Base-by-base conservation (phyloP, 1,284 basidiomycete species). In the Cronartium quercuum region DNA sequence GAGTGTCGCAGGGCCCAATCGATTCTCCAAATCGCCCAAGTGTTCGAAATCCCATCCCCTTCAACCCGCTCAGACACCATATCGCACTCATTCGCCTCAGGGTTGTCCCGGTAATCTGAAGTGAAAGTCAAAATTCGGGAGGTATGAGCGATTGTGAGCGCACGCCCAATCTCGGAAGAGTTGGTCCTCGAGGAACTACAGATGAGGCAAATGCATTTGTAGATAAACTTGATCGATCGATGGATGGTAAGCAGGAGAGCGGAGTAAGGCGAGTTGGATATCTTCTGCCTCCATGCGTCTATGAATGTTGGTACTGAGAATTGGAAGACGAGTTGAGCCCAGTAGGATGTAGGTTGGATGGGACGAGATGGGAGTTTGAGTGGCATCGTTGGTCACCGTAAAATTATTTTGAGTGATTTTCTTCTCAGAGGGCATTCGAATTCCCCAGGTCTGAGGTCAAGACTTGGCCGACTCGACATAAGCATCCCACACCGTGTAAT, bases 1-100 rank as follows among this genome's bases (percentile, higher is more conserved):
- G 60, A 70, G 35, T 70, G 68, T 15, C 44, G 34, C 58, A 64
- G 40, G 40, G 44, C 61, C 68, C 68, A 63, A 42, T 60, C 40
- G 35, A 70, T 42, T 15, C 58, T 63, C 58, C 58, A 63, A 37
- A 70, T 57, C n/a, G 57, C 15, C 38, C n/a, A 70, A 47, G 37
- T 42, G 34, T 29, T 5, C 34, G 67, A 41, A 24, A 38, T 35
- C 24, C 57, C 24, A 34, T 57, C 66, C 6, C 40, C 35, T n/a
- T 51, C 66, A 38, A 38, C 9, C 51, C 37, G 57, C 34, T 51
- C 57, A 12, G n/a, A 57, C 9, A 24, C 66, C 15, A 38, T 38
- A 34, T 47, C 29, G n/a, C n/a, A n/a, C n/a, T n/a, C n/a, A 38
- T 37, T 51, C 10, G 13, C 38, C 6, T 55, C 57, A n/a, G 51